These are phyloP conservation scores for Meripilus lineatus DNA, from an alignment of 1,284 basidiomycete genomes.

Conservation along the genomic window DNA sequence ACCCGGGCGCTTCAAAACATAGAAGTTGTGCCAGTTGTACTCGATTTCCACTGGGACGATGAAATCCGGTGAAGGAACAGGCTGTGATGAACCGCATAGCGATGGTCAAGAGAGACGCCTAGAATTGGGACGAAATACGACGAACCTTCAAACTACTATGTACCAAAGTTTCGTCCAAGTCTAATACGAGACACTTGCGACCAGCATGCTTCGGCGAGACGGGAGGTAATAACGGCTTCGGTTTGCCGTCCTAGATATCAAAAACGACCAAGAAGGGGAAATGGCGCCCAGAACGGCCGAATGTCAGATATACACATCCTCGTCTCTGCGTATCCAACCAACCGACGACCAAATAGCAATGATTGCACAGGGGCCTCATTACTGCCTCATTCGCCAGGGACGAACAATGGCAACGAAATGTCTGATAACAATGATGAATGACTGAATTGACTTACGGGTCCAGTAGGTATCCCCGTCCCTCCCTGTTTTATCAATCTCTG, in stretches of 20 bases:
- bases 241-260: constrained; percentile 71
- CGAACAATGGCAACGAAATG: not conserved
- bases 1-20: constrained; percentile 97
- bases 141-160: constrained; percentile 89
- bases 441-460: constrained; percentile 49
- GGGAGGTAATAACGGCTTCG: constrained; percentile 84
- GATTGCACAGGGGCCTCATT: too few species aligned
- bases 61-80: constrained; percentile 94
- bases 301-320: too few species aligned
- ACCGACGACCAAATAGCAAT: too few species aligned
- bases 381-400: too few species aligned
- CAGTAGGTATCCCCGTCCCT: constrained; percentile 80
- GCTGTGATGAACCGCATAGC: constrained; percentile 40
- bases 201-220: constrained; percentile 72
- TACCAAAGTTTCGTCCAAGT: constrained; percentile 94
- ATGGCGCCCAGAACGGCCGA: constrained; percentile 5
- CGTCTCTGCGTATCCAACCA: too few species aligned
- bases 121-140: constrained; percentile 5
- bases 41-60: constrained; percentile 99
- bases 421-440: not conserved
- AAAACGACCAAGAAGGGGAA: not conserved
- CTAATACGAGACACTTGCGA: constrained; percentile 90
- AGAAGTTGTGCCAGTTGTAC: constrained; percentile 95
- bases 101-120: constrained; percentile 4
- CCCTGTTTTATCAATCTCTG: constrained; percentile 74